Evolutionary conservation across 2,329 filamentous ascomycete genomes (phyloP).

Genomic region (Colletotrichum scovillei): DNA sequence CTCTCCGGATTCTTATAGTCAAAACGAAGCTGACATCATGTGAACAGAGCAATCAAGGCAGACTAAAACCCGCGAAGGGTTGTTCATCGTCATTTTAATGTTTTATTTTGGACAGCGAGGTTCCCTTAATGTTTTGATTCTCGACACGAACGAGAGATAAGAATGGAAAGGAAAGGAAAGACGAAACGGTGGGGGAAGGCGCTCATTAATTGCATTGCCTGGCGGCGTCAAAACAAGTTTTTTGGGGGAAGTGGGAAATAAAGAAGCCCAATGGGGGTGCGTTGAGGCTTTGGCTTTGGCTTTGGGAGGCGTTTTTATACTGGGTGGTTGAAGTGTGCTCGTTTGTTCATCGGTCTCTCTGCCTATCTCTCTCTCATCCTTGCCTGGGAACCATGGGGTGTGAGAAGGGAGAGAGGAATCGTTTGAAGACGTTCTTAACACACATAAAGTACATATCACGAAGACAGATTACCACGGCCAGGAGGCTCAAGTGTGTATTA

Average conservation of each 20-base stretch:
- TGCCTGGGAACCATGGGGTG: not conserved
- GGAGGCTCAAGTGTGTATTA: not conserved
- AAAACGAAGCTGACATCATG: constrained; percentile 19
- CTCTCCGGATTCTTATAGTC: too few species aligned
- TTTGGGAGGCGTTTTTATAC: not conserved
- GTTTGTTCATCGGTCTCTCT: not conserved
- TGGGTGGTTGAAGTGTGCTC: constrained; percentile 7
- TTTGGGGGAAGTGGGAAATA: not conserved
- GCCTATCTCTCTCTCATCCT: not conserved
- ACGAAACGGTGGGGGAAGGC: not conserved
- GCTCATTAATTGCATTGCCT: constrained; percentile 26
- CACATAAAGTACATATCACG: constrained; percentile 29
- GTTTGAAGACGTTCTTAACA: constrained; percentile 3
- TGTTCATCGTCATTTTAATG: not conserved
- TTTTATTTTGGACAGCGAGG: not conserved
- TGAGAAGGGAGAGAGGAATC: not conserved
- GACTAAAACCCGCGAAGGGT: constrained; percentile 47
- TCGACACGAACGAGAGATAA: not conserved
- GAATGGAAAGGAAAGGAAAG: not conserved
- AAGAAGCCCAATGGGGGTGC: constrained; percentile 2
- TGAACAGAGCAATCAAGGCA: constrained; percentile 61
- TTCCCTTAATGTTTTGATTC: constrained; percentile 1
- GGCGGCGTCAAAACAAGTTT: constrained; percentile 11
- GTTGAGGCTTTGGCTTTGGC: constrained; percentile 5
- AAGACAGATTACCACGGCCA: not conserved